These are phyloP conservation scores for Eucalyptus sideroxylon DNA, from an alignment of 345 rosid species.

Conservation along the genomic window DNA sequence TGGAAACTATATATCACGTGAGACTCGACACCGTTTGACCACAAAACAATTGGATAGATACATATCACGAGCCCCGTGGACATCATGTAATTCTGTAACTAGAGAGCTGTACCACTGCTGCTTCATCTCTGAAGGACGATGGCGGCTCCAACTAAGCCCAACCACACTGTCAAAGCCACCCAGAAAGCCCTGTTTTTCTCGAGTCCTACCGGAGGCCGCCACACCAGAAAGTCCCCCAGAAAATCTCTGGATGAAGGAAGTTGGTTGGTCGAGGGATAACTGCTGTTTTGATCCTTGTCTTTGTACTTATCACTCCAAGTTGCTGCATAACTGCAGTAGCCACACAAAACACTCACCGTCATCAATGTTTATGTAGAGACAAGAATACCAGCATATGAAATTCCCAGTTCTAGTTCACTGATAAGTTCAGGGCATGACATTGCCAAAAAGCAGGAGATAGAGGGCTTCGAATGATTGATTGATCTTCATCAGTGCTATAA, in stretches of 20 bases:
- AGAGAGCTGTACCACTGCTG: neutral
- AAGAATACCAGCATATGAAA: neutral
- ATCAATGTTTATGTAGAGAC: neutral
- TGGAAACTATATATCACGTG: neutral
- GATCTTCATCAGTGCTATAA: neutral
- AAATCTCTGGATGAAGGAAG: slow-evolving; percentile 54
- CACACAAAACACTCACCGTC: neutral
- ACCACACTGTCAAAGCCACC: slow-evolving; percentile 71
- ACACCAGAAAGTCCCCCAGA: slow-evolving; percentile 58
- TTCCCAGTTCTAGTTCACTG: neutral
- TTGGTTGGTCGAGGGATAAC: slow-evolving; percentile 53
- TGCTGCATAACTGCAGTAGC: slow-evolving; percentile 62
- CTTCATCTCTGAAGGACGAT: slow-evolving; percentile 55
- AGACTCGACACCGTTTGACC: neutral
- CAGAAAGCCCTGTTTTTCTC: slow-evolving; percentile 65
- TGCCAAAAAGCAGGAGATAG: neutral
- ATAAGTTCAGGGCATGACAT: neutral
- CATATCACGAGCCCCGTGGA: neutral
- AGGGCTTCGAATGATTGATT: neutral
- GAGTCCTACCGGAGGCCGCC: slow-evolving; percentile 66
- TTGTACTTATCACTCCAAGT: slow-evolving; percentile 79
- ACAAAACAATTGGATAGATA: slow-evolving; percentile 9
- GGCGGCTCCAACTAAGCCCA: slow-evolving; percentile 86
- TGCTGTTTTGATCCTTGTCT: slow-evolving; percentile 36
- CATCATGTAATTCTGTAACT: neutral